phyloP scores from a whole-genome alignment of 2,329 filamentous ascomycete genomes.

The Trichoderma lentiforme region DNA sequence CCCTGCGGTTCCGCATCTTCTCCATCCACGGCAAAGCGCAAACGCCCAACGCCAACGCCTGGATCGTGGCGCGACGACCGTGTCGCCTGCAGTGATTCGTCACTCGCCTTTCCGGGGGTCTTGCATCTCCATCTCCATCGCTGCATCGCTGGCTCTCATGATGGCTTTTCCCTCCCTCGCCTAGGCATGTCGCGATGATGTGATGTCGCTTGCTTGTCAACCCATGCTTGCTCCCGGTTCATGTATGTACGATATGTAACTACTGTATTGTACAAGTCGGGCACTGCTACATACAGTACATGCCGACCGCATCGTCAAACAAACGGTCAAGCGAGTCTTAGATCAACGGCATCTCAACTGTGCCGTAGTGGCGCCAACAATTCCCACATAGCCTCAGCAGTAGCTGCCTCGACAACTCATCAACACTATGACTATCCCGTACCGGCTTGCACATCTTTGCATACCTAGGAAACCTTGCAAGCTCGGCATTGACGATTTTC shows the following conservation, averaged over 20 bases:
- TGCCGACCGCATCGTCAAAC: background rate
- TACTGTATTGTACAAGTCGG: background rate
- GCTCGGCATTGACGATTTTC: background rate
- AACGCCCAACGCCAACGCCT: background rate
- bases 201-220: background rate
- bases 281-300: background rate
- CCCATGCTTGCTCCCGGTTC: background rate
- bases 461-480: background rate
- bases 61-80: background rate
- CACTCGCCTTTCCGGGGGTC: background rate
- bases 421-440: background rate
- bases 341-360: background rate
- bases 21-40: background rate
- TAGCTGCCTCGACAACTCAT: background rate
- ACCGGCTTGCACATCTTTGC: background rate
- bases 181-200: conserved; percentile 10
- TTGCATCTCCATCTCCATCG: background rate
- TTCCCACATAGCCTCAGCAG: background rate
- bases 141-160: background rate
- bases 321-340: background rate
- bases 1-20: conserved; percentile 5
- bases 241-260: background rate
- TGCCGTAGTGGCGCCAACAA: background rate
- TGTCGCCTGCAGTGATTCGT: background rate
- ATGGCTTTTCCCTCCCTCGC: background rate